Evolutionary conservation across 2,329 filamentous ascomycete genomes (phyloP).

Genomic region (Claviceps paspali): DNA sequence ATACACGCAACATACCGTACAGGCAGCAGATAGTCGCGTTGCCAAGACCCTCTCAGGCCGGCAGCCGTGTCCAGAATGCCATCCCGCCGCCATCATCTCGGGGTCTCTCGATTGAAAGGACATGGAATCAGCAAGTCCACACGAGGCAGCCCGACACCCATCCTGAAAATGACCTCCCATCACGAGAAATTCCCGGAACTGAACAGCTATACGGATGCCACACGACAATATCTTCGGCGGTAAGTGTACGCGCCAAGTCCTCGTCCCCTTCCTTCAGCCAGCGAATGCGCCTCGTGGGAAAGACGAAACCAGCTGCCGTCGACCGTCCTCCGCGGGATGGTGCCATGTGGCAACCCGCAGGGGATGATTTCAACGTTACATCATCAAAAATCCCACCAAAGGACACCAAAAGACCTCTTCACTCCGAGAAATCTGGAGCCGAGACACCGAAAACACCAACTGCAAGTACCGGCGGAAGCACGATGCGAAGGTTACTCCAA

Average conservation of each 20-base stretch:
- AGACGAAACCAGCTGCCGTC: constrained; percentile 22
- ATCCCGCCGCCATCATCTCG: not conserved
- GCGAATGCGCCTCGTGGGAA: constrained; percentile 18
- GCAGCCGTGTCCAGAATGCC: not conserved
- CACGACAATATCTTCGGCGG: constrained; percentile 11
- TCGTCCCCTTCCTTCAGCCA: constrained; percentile 17
- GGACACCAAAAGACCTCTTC: constrained; percentile 24
- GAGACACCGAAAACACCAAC: constrained; percentile 19
- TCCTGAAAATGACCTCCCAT: not conserved
- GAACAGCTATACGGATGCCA: not conserved
- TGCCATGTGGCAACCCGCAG: constrained; percentile 48
- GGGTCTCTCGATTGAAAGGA: not conserved
- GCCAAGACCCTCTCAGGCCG: not conserved
- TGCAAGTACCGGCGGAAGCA: constrained; percentile 11
- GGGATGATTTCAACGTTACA: constrained; percentile 39
- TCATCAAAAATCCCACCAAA: constrained; percentile 42
- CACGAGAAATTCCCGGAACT: not conserved
- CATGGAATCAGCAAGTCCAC: constrained; percentile 2
- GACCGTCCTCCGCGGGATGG: constrained; percentile 53
- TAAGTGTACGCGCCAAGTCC: constrained; percentile 11
- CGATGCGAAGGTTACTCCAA: constrained; percentile 19
- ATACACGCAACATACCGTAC: constrained; percentile 7
- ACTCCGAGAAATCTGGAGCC: constrained; percentile 4
- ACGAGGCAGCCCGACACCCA: not conserved
- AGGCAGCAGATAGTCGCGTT: constrained; percentile 5